A percentile compares a stretch with the other conserved stretches of the same genome.
Conservation (phyloP, 2,329 filamentous ascomycete genomes). For the Aspergillus pseudotamarii region DNA sequence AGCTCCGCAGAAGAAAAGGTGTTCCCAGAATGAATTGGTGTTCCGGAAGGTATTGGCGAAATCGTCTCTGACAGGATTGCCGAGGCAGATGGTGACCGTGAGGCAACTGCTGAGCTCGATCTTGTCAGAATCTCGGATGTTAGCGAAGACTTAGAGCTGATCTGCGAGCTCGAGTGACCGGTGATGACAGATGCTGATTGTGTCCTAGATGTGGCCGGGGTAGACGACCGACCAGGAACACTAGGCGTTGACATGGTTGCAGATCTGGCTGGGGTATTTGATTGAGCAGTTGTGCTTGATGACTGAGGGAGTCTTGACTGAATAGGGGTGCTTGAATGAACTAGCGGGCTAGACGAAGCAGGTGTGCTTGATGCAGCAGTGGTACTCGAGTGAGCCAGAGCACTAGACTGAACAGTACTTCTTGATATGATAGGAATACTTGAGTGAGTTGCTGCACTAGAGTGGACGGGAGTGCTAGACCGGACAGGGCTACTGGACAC, state of each 20-base stretch:
- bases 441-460: constrained; percentile 2
- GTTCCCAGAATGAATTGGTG: not conserved
- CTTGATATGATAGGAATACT: not conserved
- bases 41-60: not conserved
- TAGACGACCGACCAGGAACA: not conserved
- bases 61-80: not conserved
- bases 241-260: not conserved
- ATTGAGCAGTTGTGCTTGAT: constrained; percentile 11
- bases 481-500: not conserved
- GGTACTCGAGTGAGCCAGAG: constrained; percentile 4
- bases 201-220: not conserved
- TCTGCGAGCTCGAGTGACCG: constrained; percentile 4
- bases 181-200: not conserved
- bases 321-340: constrained; percentile 9
- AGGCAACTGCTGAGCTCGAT: constrained; percentile 2
- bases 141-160: constrained; percentile 7
- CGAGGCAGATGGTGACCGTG: constrained; percentile 6
- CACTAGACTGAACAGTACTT: constrained; percentile 3
- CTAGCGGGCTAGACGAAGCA: too few relatives aligned
- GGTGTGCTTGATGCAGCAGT: not conserved
- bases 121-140: constrained; percentile 1
- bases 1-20: constrained; percentile 1
- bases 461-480: constrained; percentile 10
- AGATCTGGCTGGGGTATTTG: not conserved
- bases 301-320: constrained; percentile 3